Conservation (phyloP, 257 asterid genomes). For the Solanum appendiculatum region DNA sequence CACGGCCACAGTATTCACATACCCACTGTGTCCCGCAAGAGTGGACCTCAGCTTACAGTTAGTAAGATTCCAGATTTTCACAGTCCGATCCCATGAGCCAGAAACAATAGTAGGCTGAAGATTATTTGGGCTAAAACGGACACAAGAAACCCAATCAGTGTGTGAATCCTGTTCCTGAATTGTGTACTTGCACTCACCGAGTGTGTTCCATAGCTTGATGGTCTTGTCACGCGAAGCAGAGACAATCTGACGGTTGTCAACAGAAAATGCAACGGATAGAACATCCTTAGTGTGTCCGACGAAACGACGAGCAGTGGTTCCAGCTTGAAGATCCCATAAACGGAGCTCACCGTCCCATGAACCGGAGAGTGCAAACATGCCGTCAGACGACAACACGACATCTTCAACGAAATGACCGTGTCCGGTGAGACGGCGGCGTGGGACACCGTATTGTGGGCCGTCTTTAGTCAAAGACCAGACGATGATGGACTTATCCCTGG, state of each 20-base stretch:
- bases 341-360: slow-evolving; percentile 93
- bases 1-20: slow-evolving; percentile 14
- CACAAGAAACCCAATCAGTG: slow-evolving; percentile 67
- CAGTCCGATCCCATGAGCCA: slow-evolving; percentile 64
- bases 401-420: slow-evolving; percentile 74
- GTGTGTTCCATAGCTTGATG: slow-evolving; percentile 21
- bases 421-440: slow-evolving; percentile 16
- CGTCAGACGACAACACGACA: slow-evolving; percentile 82
- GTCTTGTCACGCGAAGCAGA: slow-evolving; percentile 16
- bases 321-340: slow-evolving; percentile 74
- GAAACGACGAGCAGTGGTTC: slow-evolving; percentile 69
- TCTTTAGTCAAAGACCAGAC: slow-evolving; percentile 13
- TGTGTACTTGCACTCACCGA: slow-evolving; percentile 50
- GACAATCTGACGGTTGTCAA: slow-evolving; percentile 14
- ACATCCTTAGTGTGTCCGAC: slow-evolving; percentile 88
- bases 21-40: slow-evolving; percentile 11
- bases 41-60: slow-evolving; percentile 45
- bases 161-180: slow-evolving; percentile 52
- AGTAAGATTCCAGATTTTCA: slow-evolving; percentile 60
- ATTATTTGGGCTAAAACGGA: slow-evolving; percentile 51
- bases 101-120: slow-evolving; percentile 55
- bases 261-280: slow-evolving; percentile 73
- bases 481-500: slow-evolving; percentile 20
- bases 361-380: slow-evolving; percentile 88
- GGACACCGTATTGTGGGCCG: slow-evolving; percentile 5